Percentiles rank a stretch among this genome's conserved stretches.
phyloP scores from a whole-genome alignment of 257 asterid species.

The Linderniella brevidens region DNA sequence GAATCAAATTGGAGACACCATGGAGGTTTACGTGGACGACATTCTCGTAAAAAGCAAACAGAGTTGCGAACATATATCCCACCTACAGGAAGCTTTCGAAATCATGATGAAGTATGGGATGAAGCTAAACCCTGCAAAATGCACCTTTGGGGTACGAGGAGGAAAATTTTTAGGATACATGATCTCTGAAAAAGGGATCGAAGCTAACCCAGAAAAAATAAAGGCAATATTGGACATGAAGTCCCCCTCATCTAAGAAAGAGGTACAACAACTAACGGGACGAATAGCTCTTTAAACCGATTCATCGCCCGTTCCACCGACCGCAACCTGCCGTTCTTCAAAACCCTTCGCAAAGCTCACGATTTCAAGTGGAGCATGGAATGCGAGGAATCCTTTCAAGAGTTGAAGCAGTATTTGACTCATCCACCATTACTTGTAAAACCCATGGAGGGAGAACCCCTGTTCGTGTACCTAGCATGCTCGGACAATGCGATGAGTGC shows the following conservation, averaged over 20 bases:
- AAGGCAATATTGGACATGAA: neutral
- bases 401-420: neutral
- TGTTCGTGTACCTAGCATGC: neutral
- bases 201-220: neutral
- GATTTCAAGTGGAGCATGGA: neutral
- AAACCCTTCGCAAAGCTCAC: neutral
- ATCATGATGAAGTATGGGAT: neutral
- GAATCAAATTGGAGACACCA: neutral
- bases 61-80: neutral
- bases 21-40: neutral
- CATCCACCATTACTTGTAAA: neutral
- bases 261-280: neutral
- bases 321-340: neutral
- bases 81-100: neutral
- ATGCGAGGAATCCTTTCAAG: neutral
- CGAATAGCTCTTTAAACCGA: neutral
- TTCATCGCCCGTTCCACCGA: neutral
- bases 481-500: neutral
- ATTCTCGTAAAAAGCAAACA: neutral
- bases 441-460: neutral
- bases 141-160: neutral
- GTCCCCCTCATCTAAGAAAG: neutral
- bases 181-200: neutral
- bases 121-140: neutral
- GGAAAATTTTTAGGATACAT: neutral